Evolutionary conservation across 2,329 filamentous ascomycete species (phyloP).

Genomic region (Colletotrichum graminicola): DNA sequence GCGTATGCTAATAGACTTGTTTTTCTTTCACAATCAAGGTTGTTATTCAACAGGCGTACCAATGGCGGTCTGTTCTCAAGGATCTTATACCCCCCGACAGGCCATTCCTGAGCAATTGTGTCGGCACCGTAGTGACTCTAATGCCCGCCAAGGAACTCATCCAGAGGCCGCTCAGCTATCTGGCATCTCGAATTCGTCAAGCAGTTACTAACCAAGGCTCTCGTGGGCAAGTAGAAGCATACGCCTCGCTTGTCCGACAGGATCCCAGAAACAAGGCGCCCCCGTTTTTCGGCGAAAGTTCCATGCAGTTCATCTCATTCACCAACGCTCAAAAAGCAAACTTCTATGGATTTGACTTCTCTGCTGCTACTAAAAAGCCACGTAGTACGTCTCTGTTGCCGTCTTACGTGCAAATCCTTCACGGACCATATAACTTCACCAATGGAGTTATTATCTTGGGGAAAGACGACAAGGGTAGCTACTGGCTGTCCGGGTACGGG

Average conservation of each 20-base stretch:
- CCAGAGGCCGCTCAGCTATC: not conserved
- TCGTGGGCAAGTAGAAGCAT: conserved; percentile 12
- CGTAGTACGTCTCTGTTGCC: conserved; percentile 25
- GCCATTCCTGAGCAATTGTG: conserved; percentile 15
- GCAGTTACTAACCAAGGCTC: conserved; percentile 5
- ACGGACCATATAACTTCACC: conserved; percentile 42
- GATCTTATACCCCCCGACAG: not conserved
- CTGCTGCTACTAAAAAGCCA: not conserved
- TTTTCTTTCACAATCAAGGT: no score
- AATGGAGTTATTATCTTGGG: conserved; percentile 46
- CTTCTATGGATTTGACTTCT: conserved; percentile 46
- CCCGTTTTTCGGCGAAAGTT: conserved; percentile 49
- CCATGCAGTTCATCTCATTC: conserved; percentile 46
- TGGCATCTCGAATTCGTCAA: not conserved
- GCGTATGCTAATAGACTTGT: no score
- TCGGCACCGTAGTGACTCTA: not conserved
- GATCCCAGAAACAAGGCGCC: conserved; percentile 44
- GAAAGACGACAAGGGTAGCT: conserved; percentile 49
- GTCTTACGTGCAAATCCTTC: conserved; percentile 41
- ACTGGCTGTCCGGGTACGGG: conserved; percentile 15
- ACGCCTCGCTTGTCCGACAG: not conserved
- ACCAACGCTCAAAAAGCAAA: conserved; percentile 50
- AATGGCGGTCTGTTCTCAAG: conserved; percentile 7
- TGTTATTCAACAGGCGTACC: not conserved
- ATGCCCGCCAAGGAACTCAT: conserved; percentile 2